These are phyloP conservation scores for Patellifolia procumbens DNA, from an alignment of 179 eudicot species.

Conservation along the genomic window DNA sequence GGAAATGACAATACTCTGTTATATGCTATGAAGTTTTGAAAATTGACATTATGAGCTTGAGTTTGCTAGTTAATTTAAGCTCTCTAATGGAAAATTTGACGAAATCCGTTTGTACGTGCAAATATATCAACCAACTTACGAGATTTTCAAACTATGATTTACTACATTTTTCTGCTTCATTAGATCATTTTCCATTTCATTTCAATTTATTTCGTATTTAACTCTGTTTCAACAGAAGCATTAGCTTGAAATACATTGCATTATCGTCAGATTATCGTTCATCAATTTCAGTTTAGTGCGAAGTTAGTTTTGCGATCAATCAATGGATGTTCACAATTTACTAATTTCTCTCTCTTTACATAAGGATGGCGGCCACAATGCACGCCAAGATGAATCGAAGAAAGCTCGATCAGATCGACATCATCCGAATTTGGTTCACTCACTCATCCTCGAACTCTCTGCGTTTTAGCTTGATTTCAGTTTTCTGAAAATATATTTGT, in stretches of 20 bases:
- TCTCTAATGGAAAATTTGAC: not conserved
- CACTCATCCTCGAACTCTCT: not conserved
- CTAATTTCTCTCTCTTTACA: conserved; percentile 3
- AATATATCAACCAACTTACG: not conserved
- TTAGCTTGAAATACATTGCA: not conserved
- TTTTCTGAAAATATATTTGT: not conserved
- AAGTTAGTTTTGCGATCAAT: not conserved
- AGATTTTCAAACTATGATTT: not conserved
- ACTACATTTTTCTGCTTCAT: not conserved
- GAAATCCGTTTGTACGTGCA: not conserved
- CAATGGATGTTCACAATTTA: conserved; percentile 11
- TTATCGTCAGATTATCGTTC: not conserved
- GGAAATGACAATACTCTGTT: not conserved
- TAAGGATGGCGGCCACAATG: conserved; percentile 97
- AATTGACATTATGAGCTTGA: no score
- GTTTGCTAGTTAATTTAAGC: no score
- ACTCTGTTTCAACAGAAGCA: not conserved
- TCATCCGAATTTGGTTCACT: conserved; percentile 73
- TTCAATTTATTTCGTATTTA: not conserved
- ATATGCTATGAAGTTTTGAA: no score
- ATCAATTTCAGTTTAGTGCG: not conserved
- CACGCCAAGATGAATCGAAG: conserved; percentile 71
- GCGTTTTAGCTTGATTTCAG: not conserved
- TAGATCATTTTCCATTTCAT: not conserved
- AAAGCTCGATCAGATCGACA: conserved; percentile 76